Evolutionary conservation across 257 asterid species (phyloP), one percentile per base, ranked within the genome.

Genomic region (Capsicum pubescens): DNA sequence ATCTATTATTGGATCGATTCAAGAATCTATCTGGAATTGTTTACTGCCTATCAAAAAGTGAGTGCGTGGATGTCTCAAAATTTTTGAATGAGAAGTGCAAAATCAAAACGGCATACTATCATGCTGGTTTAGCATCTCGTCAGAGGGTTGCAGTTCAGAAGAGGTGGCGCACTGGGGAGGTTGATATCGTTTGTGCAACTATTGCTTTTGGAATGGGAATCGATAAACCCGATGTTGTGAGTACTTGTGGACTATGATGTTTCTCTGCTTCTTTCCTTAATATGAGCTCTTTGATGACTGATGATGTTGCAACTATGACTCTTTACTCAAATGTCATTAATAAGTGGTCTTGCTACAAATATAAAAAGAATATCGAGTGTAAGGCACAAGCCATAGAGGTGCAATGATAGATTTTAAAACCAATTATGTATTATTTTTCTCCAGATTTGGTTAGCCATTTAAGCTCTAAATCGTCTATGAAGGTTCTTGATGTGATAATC

Each of bases 191-290:
- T 80, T 95, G 99, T 84, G 99, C 99, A 60, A 97, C 99, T 78
- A 94, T 97, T 88, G 99, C 99, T 90, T 97, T 97, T 81, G 99
- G 99, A 84, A 97, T 97, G 99, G 98, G 98, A 87, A 97, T 97
- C 50, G 99, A 97, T 89, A 97, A 97, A 90, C 93, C 99, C 82
- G 99, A 97, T 88, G 99, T 97, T 77, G 99, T 97, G 82, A 94
- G 99, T 92, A 82, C 58, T 56, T 50, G 50, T 79, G 35, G 13
- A 55, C 21, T 59, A 13, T 82, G 16, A 57, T 86, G 52, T 58
- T 84, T 56, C n/a, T 48, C 21, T 69, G 35, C 78, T n/a, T 67
- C 64, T 80, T 71, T 26, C n/a, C 71, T 71, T 50, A 32, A 54
- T 21, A 52, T 14, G 26, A 52, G 64, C 61, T 52, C 48, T 13